phyloP scores from a whole-genome alignment of 306 rosid species.

The Lagenaria siceraria region DNA sequence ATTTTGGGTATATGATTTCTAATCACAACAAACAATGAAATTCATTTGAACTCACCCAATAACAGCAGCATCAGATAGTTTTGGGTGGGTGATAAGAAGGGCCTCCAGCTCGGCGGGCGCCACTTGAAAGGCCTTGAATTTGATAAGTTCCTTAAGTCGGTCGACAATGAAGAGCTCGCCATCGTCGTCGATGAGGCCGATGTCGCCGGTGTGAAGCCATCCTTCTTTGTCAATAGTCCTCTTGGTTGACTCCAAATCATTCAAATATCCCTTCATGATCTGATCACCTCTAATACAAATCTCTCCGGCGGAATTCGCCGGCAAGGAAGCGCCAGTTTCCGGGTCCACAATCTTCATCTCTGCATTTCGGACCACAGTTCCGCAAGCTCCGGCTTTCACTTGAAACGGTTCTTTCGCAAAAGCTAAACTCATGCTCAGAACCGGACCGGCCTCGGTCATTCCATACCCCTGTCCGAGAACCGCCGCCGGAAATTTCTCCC shows the following conservation, averaged over 20 bases:
- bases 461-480: conserved; percentile 86
- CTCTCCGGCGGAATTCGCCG: conserved; percentile 60
- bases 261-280: conserved; percentile 74
- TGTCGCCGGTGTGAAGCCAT: conserved; percentile 92
- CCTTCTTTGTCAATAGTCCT: conserved; percentile 59
- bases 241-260: conserved; percentile 62
- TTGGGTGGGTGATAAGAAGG: conserved; percentile 50
- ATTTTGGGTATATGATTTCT: no score
- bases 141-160: conserved; percentile 65
- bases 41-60: background rate
- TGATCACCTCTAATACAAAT: conserved; percentile 76
- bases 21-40: rapidly evolving
- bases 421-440: conserved; percentile 50
- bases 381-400: conserved; percentile 52
- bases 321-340: conserved; percentile 47
- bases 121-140: conserved; percentile 73
- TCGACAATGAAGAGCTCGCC: conserved; percentile 72
- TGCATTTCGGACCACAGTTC: conserved; percentile 65
- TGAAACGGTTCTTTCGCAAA: conserved; percentile 27
- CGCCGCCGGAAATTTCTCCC: conserved; percentile 51
- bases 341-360: conserved; percentile 71
- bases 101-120: conserved; percentile 95
- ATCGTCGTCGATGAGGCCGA: conserved; percentile 53
- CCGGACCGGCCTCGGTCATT: conserved; percentile 91
- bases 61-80: conserved; percentile 65